Evolutionary conservation across 1,284 basidiomycete species (phyloP), one percentile per base, ranked within the genome.

Genomic region (Spongispora temasekensis): DNA sequence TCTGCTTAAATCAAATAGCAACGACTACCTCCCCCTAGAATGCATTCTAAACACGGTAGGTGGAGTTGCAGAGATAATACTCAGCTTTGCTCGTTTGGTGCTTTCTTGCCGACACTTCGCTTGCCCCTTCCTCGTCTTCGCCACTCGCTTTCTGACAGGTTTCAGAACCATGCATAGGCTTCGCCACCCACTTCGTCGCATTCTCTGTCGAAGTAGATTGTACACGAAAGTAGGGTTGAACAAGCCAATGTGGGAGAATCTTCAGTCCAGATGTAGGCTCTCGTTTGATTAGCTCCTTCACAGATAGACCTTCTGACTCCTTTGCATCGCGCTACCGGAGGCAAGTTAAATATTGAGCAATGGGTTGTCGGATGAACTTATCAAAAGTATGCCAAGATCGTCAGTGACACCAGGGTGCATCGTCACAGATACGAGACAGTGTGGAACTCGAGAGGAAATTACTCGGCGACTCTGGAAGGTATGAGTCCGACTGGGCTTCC

Each of bases 201-300:
- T 17, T 35, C 5, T 25, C 50, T 9, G 30, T 37, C 17, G 37
- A 9, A 5, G 34, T 23, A 8, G 57, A 4, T 25, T 51, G 48
- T 1, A 53, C 27, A 21, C 69, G 71, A 52, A 73, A 69, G 30
- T 65, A 61, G 4, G 95, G 94, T 73, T 97, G 95, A 10, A 88
- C 86, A 13, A 93, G 79, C 91, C 93, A 96, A 66, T 90, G 86
- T 0, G 94, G 94, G 23, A 95, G 80, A 2, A 85, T 72, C 53
- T 81, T 81, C 62, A 89, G 75, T 10, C 87, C 83, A 1, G 83
- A 85, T 56, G 72, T 75, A 13, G 79, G 75, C 46, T 89, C 86
- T 8, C 80, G 64, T 17, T 66, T 77, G 44, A 85, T 77, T 17
- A 87, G 69, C 46, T 83, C 81, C 59, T 79, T 78, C 12, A 81